These are phyloP conservation scores for Eimeria nieschulzi DNA, from an alignment of 169 alveolate genomes.

Conservation along the genomic window DNA sequence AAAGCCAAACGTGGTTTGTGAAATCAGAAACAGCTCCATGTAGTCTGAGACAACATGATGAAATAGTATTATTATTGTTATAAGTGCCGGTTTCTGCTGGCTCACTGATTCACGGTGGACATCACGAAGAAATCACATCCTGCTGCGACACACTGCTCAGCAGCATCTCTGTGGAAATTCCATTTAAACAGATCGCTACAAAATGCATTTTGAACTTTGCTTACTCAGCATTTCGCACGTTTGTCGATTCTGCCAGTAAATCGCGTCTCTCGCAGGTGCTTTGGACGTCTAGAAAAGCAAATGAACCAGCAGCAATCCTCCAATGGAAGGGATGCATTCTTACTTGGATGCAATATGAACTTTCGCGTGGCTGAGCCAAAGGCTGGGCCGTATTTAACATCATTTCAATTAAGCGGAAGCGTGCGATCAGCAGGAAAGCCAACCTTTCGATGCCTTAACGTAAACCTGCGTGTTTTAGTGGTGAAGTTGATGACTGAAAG, in stretches of 20 bases:
- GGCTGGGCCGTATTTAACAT: background rate
- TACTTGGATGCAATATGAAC: slow-evolving; percentile 56
- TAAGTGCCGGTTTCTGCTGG: background rate
- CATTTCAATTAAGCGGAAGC: too few relatives aligned
- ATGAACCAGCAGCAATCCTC: background rate
- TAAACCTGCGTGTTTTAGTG: background rate
- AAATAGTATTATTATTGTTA: background rate
- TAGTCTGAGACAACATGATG: background rate
- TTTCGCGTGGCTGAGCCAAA: slow-evolving; percentile 28
- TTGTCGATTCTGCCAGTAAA: slow-evolving; percentile 1
- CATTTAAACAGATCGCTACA: background rate
- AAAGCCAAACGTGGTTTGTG: slow-evolving; percentile 56
- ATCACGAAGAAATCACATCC: slow-evolving; percentile 58
- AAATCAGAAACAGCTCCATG: slow-evolving; percentile 47
- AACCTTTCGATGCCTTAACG: slow-evolving; percentile 52
- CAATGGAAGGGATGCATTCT: background rate
- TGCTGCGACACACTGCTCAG: slow-evolving; percentile 58
- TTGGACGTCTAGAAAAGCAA: slow-evolving; percentile 18
- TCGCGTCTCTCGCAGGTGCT: slow-evolving; percentile 41
- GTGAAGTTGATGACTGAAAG: background rate
- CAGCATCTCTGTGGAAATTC: slow-evolving; percentile 32
- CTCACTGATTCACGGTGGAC: slow-evolving; percentile 50
- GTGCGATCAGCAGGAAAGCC: background rate
- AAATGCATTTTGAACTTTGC: background rate
- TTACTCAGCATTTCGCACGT: slow-evolving; percentile 48